phyloP scores from a whole-genome alignment of 805 yeast species.

The Kazachstania taianensis region DNA sequence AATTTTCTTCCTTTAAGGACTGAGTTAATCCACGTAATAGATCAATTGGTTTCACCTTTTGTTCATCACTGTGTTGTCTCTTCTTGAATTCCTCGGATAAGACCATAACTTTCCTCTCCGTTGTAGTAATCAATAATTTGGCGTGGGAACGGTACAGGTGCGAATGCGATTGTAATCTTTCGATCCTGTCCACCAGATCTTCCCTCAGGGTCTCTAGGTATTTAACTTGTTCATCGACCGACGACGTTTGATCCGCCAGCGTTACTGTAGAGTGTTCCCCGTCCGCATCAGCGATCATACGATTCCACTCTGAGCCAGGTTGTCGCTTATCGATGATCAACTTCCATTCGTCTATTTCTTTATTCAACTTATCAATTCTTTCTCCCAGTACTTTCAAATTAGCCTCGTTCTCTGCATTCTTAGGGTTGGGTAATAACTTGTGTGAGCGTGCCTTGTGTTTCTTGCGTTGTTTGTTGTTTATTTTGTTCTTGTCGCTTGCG shows the following conservation, averaged over 20 bases:
- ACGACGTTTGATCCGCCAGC: not conserved
- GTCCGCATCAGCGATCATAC: not conserved
- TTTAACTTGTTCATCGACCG: not conserved
- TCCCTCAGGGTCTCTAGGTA: constrained; percentile 2
- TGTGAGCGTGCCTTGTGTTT: not conserved
- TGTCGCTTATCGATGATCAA: constrained; percentile 12
- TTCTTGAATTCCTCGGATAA: constrained; percentile 12
- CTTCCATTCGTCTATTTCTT: constrained; percentile 24
- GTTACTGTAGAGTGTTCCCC: not conserved
- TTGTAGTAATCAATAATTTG: constrained; percentile 11
- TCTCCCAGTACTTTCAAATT: constrained; percentile 15
- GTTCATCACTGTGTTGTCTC: not conserved
- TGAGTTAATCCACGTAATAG: constrained; percentile 20
- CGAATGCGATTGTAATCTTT: constrained; percentile 15
- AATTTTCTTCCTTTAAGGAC: constrained; percentile 8
- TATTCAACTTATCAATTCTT: constrained; percentile 17
- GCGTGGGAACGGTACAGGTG: constrained; percentile 20
- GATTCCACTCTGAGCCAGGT: constrained; percentile 14
- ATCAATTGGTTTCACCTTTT: constrained; percentile 7
- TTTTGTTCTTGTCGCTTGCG: not conserved
- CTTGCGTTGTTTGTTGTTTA: not conserved
- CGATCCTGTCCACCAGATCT: constrained; percentile 13
- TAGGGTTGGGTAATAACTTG: constrained; percentile 21
- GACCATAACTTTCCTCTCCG: constrained; percentile 11
- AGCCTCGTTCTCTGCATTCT: constrained; percentile 23